Evolutionary conservation across 2,329 filamentous ascomycete genomes (phyloP), one percentile per base, ranked within the genome.

Genomic region (Periconia digitata): DNA sequence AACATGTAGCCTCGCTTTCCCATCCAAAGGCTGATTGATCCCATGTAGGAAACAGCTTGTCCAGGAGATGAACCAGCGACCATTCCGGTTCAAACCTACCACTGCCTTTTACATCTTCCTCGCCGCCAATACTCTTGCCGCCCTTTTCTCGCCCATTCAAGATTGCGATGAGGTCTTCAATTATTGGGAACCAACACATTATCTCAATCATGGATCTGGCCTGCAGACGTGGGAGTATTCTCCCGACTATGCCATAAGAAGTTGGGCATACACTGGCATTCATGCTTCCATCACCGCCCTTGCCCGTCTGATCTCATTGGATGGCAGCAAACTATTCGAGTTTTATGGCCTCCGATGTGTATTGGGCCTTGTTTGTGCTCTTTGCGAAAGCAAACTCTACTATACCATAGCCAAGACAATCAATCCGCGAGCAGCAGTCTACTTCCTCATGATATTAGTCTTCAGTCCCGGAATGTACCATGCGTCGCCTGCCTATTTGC

Each of bases 131-230:
- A 57, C 87, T 16, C 62, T 92, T 18, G 89, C 92, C 6, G 94
- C 92, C 10, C 64, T 87, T 24, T 92, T 86, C 69, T 86, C 91
- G 2, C 94, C 94, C 0, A 96, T 99, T 56, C 92, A 96, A 70
- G 94, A 99, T 72, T 99, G 94, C 69, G 94, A 99, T 63, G 94
- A 99, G 76, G 92, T 92, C 10, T 99, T 95, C 81, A 99, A 99
- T 71, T 99, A 96, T 77, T 99, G 92, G 91, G 94, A 99, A 64
- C 92, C 94, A 0, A 85, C 92, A 0, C 94, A 99, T 72, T 99
- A 96, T 72, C 81, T 99, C 22, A 87, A 85, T 50, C 91, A 96
- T 76, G 89, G 90, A 61, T 92, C 95, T 66, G 94, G 92, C 34
- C 79, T 96, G 43, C 92, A 99, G 75, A 99, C 94, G 1, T 99